Conservation (phyloP, 2,329 filamentous ascomycete genomes). For the Fusarium penzigii region DNA sequence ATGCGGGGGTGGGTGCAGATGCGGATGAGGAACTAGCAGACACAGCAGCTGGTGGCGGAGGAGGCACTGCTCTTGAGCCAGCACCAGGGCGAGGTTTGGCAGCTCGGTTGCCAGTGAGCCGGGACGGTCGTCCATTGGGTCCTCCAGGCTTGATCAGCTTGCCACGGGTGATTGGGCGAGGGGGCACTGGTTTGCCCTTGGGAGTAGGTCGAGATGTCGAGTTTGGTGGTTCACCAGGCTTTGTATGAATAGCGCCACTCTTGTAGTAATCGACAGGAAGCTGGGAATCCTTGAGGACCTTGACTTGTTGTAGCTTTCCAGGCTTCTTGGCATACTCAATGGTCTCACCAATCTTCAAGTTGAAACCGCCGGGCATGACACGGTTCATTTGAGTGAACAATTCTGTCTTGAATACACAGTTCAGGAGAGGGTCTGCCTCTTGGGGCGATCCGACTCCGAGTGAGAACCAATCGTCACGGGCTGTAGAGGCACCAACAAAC, state of each 20-base stretch:
- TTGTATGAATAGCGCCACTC: constrained; percentile 86
- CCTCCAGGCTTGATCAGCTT: constrained; percentile 90
- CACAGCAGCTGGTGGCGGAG: constrained; percentile 36
- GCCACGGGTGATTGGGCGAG: constrained; percentile 88
- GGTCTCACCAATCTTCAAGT: constrained; percentile 76
- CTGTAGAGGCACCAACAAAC: constrained; percentile 75
- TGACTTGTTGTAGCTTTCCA: constrained; percentile 84
- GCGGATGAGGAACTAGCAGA: constrained; percentile 29
- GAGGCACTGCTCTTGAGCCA: constrained; percentile 30
- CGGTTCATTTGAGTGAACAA: constrained; percentile 90
- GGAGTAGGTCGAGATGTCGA: constrained; percentile 84
- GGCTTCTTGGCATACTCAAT: constrained; percentile 99
- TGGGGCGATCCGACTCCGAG: constrained; percentile 86
- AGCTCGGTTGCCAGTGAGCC: constrained; percentile 56
- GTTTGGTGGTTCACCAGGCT: constrained; percentile 77
- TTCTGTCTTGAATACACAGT: constrained; percentile 94
- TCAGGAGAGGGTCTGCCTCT: constrained; percentile 90
- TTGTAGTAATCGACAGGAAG: constrained; percentile 85
- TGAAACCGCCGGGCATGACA: constrained; percentile 77
- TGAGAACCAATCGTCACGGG: constrained; percentile 96
- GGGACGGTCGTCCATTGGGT: constrained; percentile 78
- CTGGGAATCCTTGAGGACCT: constrained; percentile 84
- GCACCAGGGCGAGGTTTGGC: constrained; percentile 46
- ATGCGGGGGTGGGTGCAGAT: constrained; percentile 21
- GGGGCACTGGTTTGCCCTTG: constrained; percentile 80